phyloP scores from a whole-genome alignment of 768 basidiomycete genomes.

The Hygrocybe coccinea region DNA sequence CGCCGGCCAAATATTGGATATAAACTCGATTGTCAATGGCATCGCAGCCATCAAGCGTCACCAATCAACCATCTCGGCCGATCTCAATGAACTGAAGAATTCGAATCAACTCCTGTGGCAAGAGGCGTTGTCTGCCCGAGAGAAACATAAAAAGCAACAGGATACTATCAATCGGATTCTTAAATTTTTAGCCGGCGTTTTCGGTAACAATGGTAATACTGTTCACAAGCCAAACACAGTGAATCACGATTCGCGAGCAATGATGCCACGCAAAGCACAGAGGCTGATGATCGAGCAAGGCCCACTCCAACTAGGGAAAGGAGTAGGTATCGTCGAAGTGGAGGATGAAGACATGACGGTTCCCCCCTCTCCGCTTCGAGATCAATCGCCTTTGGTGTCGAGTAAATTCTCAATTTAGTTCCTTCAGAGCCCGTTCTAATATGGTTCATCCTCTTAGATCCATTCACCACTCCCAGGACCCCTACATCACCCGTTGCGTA shows the following conservation, averaged over 20 bases:
- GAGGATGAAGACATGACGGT: constrained; percentile 37
- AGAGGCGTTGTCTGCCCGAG: constrained; percentile 73
- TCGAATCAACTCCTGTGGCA: constrained; percentile 92
- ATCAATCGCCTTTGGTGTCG: no score
- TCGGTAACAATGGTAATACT: constrained; percentile 52
- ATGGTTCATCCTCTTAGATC: no score
- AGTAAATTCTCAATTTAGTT: no score
- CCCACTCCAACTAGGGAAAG: constrained; percentile 36
- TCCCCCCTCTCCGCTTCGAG: constrained; percentile 2
- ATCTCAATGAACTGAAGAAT: constrained; percentile 81
- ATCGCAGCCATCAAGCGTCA: constrained; percentile 86
- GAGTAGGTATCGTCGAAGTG: constrained; percentile 29
- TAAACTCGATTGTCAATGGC: constrained; percentile 73
- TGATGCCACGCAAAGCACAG: constrained; percentile 46
- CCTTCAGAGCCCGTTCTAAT: no score
- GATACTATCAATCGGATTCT: constrained; percentile 95
- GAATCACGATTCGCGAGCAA: constrained; percentile 34
- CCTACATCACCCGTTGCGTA: no score
- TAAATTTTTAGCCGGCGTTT: constrained; percentile 90
- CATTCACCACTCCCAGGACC: no score
- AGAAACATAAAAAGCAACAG: constrained; percentile 85
- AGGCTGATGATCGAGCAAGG: constrained; percentile 64
- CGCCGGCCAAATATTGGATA: constrained; percentile 59
- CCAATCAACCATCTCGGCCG: constrained; percentile 85
- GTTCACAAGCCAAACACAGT: constrained; percentile 33